A percentile compares a stretch with the other conserved stretches of the same genome.
phyloP scores from a whole-genome alignment of 805 yeast genomes.

The Monosporozyma siamensis region DNA sequence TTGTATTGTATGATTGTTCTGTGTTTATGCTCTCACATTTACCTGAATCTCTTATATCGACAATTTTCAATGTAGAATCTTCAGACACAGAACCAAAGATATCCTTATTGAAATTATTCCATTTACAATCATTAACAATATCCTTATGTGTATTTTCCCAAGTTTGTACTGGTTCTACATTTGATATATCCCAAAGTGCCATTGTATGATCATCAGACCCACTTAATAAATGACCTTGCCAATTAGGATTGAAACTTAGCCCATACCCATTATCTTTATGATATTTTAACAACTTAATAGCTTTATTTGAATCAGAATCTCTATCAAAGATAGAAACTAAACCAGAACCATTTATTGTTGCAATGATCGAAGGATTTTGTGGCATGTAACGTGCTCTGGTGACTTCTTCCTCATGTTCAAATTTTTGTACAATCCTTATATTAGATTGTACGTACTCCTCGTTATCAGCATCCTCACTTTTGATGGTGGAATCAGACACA shows the following conservation, averaged over 20 bases:
- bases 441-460: slow-evolving; percentile 32
- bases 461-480: slow-evolving; percentile 12
- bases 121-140: slow-evolving; percentile 68
- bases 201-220: slow-evolving; percentile 59
- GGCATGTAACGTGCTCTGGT: slow-evolving; percentile 69
- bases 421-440: slow-evolving; percentile 52
- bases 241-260: slow-evolving; percentile 49
- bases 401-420: slow-evolving; percentile 53
- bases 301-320: slow-evolving; percentile 19
- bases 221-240: slow-evolving; percentile 44
- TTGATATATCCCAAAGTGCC: slow-evolving; percentile 48
- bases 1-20: slow-evolving; percentile 43
- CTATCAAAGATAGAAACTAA: slow-evolving; percentile 45
- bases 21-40: slow-evolving; percentile 16
- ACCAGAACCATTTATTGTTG: slow-evolving; percentile 64
- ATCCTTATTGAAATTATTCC: slow-evolving; percentile 47
- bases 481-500: slow-evolving; percentile 10
- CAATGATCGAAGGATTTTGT: slow-evolving; percentile 43
- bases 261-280: slow-evolving; percentile 71
- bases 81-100: slow-evolving; percentile 68
- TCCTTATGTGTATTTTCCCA: slow-evolving; percentile 36
- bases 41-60: slow-evolving; percentile 39
- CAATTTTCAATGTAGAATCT: slow-evolving; percentile 46
- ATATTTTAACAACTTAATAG: slow-evolving; percentile 36
- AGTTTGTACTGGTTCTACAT: slow-evolving; percentile 10